These are phyloP conservation scores for Rhizopogon vulgaris DNA, from an alignment of 768 basidiomycete genomes.

Conservation along the genomic window DNA sequence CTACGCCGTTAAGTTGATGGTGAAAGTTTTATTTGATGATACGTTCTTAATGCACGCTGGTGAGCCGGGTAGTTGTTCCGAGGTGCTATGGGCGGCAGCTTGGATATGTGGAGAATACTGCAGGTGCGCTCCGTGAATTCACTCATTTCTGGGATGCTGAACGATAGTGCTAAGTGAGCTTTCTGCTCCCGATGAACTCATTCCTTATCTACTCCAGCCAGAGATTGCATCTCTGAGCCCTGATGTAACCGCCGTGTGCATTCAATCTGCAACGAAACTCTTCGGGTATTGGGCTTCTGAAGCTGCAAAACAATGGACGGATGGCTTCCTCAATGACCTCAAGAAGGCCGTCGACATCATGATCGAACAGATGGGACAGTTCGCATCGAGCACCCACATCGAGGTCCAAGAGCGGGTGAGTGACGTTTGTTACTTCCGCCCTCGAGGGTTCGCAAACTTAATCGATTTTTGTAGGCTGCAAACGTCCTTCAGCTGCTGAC, in stretches of 20 bases:
- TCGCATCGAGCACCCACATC: constrained; percentile 59
- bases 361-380: constrained; percentile 49
- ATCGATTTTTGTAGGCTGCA: constrained; percentile 52
- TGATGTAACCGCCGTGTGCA: constrained; percentile 69
- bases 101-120: constrained; percentile 97
- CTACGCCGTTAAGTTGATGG: constrained; percentile 82
- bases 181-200: constrained; percentile 67
- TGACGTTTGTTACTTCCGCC: constrained; percentile 4
- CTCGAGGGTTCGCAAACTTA: background rate
- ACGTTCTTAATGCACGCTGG: constrained; percentile 59
- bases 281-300: constrained; percentile 83
- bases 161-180: constrained; percentile 49
- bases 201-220: constrained; percentile 63
- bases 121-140: constrained; percentile 46
- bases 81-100: constrained; percentile 89
- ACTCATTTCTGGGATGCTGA: background rate
- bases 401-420: constrained; percentile 91
- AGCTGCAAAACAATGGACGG: constrained; percentile 71
- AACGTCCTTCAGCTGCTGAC: constrained; percentile 70
- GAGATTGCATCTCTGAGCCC: constrained; percentile 50
- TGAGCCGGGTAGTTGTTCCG: constrained; percentile 71
- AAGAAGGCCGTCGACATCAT: constrained; percentile 59
- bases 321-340: constrained; percentile 60
- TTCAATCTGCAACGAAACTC: constrained; percentile 80
- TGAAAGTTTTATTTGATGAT: constrained; percentile 74